These are phyloP conservation scores for Tylopilus felleus DNA, from an alignment of 768 basidiomycete species.

Conservation along the genomic window DNA sequence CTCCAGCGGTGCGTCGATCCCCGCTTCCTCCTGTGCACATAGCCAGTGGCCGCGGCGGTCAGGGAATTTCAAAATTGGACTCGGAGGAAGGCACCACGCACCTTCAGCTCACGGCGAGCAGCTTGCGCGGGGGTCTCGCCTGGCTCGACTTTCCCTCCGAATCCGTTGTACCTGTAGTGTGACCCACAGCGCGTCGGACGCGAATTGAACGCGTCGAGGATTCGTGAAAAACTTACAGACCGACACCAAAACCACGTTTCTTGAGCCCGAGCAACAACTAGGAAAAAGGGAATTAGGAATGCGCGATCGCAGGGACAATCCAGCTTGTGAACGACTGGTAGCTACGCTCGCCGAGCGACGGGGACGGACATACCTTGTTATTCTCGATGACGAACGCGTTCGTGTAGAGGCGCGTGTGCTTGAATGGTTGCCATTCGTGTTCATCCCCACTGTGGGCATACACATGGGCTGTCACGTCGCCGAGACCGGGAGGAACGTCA, in stretches of 20 bases:
- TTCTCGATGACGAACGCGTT: slow-evolving; percentile 65
- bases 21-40: slow-evolving; percentile 75
- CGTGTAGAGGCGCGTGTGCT: slow-evolving; percentile 51
- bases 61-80: background rate
- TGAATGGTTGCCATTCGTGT: slow-evolving; percentile 46
- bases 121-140: slow-evolving; percentile 68
- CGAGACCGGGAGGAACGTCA: slow-evolving; percentile 43
- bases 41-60: background rate
- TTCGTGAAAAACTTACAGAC: slow-evolving; percentile 41
- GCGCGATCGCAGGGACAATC: background rate
- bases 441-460: slow-evolving; percentile 40
- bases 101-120: slow-evolving; percentile 72
- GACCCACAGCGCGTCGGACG: background rate
- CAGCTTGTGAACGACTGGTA: background rate
- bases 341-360: background rate
- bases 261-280: slow-evolving; percentile 76
- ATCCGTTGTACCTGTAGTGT: slow-evolving; percentile 71
- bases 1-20: slow-evolving; percentile 61
- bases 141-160: slow-evolving; percentile 82
- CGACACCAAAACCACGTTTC: slow-evolving; percentile 72
- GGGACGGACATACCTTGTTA: slow-evolving; percentile 37
- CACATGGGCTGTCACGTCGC: slow-evolving; percentile 21
- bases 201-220: background rate
- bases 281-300: slow-evolving; percentile 34
- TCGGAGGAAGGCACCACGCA: slow-evolving; percentile 17